A percentile compares a stretch with the other conserved stretches of the same genome.
phyloP scores from a whole-genome alignment of 768 basidiomycete species.

The Myochromella boudieri region DNA sequence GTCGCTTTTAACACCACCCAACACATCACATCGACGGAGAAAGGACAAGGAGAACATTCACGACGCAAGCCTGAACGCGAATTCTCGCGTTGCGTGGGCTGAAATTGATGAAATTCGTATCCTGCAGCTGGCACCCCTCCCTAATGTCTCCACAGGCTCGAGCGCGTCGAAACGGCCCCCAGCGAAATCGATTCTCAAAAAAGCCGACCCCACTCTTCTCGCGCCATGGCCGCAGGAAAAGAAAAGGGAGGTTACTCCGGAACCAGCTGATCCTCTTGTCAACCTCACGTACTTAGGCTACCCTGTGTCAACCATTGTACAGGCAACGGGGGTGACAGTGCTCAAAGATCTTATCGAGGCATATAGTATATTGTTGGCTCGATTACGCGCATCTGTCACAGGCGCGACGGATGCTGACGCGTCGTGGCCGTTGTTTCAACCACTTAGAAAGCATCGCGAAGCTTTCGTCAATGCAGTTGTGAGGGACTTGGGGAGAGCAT shows the following conservation, averaged over 20 bases:
- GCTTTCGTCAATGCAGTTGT: slow-evolving; percentile 58
- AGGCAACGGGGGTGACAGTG: slow-evolving; percentile 35
- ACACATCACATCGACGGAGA: slow-evolving; percentile 45
- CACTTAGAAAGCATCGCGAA: slow-evolving; percentile 54
- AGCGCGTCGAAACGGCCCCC: slow-evolving; percentile 45
- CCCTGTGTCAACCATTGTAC: slow-evolving; percentile 61
- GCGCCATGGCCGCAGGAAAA: slow-evolving; percentile 43
- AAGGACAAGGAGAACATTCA: slow-evolving; percentile 59
- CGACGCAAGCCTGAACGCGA: slow-evolving; percentile 30
- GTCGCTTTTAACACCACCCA: slow-evolving; percentile 61
- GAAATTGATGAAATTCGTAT: slow-evolving; percentile 48
- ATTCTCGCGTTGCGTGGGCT: slow-evolving; percentile 49
- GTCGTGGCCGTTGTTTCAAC: slow-evolving; percentile 73
- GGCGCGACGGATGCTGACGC: slow-evolving; percentile 52
- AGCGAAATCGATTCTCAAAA: slow-evolving; percentile 72
- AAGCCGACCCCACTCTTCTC: slow-evolving; percentile 29
- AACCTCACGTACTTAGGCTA: slow-evolving; percentile 64
- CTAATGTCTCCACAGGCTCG: slow-evolving; percentile 29
- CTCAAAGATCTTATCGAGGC: slow-evolving; percentile 68
- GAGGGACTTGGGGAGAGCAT: slow-evolving; percentile 65
- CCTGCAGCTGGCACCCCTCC: slow-evolving; percentile 27
- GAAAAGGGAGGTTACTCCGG: slow-evolving; percentile 70
- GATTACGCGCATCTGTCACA: slow-evolving; percentile 50
- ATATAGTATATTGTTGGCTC: slow-evolving; percentile 67
- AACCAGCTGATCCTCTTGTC: slow-evolving; percentile 65